Conservation (phyloP, 73 alveolate genomes). For the Paramecium biaurelia region DNA sequence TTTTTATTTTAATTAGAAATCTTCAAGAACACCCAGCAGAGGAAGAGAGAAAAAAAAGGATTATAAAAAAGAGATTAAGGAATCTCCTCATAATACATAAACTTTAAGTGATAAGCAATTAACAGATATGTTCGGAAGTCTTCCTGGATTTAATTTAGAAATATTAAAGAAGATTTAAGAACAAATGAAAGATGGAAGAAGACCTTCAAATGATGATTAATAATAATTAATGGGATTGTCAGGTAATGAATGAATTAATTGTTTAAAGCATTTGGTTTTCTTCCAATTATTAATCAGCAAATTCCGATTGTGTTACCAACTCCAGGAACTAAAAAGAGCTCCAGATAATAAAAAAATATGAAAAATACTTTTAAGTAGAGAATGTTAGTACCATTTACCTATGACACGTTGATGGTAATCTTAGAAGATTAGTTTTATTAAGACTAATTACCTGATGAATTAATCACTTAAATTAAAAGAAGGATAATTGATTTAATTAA, state of each 20-base stretch:
- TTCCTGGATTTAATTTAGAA: constrained; percentile 35
- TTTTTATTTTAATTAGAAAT: neutral
- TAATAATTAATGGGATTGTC: neutral
- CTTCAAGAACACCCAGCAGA: neutral
- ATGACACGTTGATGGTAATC: constrained; percentile 31
- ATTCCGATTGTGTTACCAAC: neutral
- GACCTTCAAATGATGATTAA: neutral
- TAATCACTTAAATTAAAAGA: neutral
- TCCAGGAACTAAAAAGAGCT: constrained; percentile 40
- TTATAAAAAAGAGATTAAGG: neutral
- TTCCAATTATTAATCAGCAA: neutral
- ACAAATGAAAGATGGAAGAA: constrained; percentile 16
- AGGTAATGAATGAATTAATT: neutral
- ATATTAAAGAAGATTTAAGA: constrained; percentile 13
- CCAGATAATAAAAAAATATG: constrained; percentile 16
- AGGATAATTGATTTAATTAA: neutral
- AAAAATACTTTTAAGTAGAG: neutral
- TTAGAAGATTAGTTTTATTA: constrained; percentile 37
- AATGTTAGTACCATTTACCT: constrained; percentile 14
- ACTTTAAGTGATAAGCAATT: constrained; percentile 27
- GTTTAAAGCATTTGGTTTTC: neutral
- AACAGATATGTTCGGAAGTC: constrained; percentile 23
- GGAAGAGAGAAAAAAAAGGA: neutral
- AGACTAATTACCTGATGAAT: neutral
- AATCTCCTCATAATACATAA: neutral